Evolutionary conservation across 192 early-diverging fungal species (phyloP).

Genomic region (Entophlyctis luteolus): DNA sequence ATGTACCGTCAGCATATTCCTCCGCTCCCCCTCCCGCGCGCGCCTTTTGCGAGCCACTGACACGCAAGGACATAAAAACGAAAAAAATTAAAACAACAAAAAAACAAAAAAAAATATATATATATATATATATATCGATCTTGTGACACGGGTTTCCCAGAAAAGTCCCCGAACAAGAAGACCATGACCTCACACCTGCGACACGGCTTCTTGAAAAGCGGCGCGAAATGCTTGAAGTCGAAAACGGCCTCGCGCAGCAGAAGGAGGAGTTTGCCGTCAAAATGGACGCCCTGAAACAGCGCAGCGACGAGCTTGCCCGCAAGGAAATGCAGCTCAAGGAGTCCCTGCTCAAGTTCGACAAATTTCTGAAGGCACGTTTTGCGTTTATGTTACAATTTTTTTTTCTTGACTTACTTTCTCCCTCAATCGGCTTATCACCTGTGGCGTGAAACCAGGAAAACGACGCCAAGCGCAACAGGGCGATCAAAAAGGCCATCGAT

Average conservation of each 20-base stretch:
- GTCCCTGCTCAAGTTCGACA: conserved; percentile 59
- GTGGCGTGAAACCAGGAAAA: conserved; percentile 45
- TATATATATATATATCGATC: background rate
- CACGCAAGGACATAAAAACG: too few relatives aligned
- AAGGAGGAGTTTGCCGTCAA: conserved; percentile 66
- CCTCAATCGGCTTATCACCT: background rate
- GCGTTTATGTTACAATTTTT: background rate
- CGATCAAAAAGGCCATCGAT: conserved; percentile 56
- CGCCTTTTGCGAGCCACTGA: too few relatives aligned
- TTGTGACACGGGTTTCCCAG: conserved; percentile 14
- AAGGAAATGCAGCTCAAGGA: conserved; percentile 57
- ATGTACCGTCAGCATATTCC: too few relatives aligned
- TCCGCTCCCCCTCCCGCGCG: too few relatives aligned
- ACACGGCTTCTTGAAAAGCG: conserved; percentile 57
- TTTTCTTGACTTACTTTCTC: too few relatives aligned
- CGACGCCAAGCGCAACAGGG: conserved; percentile 63
- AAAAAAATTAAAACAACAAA: too few relatives aligned
- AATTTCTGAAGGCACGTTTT: conserved; percentile 53
- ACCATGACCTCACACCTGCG: conserved; percentile 60
- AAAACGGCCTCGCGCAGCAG: conserved; percentile 54
- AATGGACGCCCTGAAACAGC: conserved; percentile 55
- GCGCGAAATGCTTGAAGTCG: conserved; percentile 63
- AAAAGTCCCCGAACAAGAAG: conserved; percentile 56
- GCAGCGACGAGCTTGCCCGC: conserved; percentile 55
- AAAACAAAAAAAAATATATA: too few relatives aligned